These are phyloP conservation scores for Glomus cerebriforme DNA, from an alignment of 192 early-diverging fungal genomes.

Conservation along the genomic window DNA sequence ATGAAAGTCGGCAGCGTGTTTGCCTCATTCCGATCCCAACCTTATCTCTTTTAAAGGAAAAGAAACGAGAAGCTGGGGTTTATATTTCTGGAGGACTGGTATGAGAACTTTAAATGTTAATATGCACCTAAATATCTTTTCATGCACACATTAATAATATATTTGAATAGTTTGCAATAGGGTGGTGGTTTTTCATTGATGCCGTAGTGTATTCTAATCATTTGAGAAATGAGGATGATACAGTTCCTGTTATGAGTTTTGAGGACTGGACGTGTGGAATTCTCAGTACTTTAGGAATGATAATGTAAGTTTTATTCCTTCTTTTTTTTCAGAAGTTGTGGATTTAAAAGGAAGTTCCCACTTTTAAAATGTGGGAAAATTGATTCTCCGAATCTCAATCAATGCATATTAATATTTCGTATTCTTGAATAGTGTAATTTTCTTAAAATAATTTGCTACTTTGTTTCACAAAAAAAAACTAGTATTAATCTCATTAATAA, in stretches of 20 bases:
- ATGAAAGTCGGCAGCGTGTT: slow-evolving; percentile 35
- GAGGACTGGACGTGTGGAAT: slow-evolving; percentile 65
- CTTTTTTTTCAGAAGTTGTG: not conserved
- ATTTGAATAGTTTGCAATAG: slow-evolving; percentile 52
- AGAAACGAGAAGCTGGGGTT: slow-evolving; percentile 43
- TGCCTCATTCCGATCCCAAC: slow-evolving; percentile 42
- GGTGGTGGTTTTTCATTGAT: slow-evolving; percentile 69
- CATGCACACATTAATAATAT: not conserved
- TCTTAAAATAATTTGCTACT: not conserved
- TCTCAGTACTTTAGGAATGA: slow-evolving; percentile 57
- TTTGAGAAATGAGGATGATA: slow-evolving; percentile 30
- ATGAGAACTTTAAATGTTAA: not conserved
- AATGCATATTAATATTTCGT: not conserved
- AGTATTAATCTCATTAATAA: slow-evolving; percentile 61
- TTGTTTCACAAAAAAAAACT: slow-evolving; percentile 2
- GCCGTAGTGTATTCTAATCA: slow-evolving; percentile 46
- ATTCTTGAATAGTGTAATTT: not conserved
- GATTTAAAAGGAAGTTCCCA: slow-evolving; percentile 2
- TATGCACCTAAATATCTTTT: not conserved
- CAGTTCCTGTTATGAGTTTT: slow-evolving; percentile 42
- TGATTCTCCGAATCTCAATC: too few relatives aligned
- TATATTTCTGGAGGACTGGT: slow-evolving; percentile 47
- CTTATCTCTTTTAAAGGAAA: slow-evolving; percentile 37
- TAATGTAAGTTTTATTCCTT: slow-evolving; percentile 56
- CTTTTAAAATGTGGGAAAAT: too few relatives aligned